phyloP scores from a whole-genome alignment of 345 rosid genomes.

The Brassica cretica region DNA sequence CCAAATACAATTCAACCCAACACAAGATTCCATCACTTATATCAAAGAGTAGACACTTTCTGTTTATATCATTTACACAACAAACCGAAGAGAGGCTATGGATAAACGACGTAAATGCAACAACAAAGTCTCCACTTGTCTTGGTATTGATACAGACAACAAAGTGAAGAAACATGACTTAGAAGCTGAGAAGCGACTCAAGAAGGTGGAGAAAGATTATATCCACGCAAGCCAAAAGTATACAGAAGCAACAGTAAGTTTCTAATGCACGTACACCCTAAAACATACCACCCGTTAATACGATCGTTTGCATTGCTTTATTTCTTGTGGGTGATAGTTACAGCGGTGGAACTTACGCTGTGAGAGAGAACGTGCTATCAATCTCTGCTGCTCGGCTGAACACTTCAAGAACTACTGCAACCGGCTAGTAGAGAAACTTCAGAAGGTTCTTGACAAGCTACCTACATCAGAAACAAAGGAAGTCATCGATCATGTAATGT shows the following conservation, averaged over 20 bases:
- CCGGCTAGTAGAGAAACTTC: background rate
- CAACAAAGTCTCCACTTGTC: background rate
- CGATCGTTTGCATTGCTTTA: background rate
- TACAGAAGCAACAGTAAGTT: background rate
- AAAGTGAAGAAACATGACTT: background rate
- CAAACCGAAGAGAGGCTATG: background rate
- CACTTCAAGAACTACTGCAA: background rate
- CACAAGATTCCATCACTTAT: background rate
- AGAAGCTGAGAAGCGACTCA: constrained; percentile 26
- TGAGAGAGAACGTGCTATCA: background rate
- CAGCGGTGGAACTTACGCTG: background rate
- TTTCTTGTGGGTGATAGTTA: background rate
- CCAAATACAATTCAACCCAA: background rate
- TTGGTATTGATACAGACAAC: background rate
- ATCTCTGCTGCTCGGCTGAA: background rate
- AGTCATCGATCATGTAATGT: background rate
- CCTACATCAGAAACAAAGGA: background rate
- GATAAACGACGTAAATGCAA: background rate
- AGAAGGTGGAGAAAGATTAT: constrained; percentile 25
- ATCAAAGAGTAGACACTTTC: background rate
- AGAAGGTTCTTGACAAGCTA: background rate
- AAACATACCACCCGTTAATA: background rate
- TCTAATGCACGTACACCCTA: background rate
- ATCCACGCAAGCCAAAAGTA: constrained; percentile 22
- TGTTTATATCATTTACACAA: background rate